Base-by-base conservation (phyloP, 2,329 filamentous ascomycete species). In the Lecanicillium sp. region DNA sequence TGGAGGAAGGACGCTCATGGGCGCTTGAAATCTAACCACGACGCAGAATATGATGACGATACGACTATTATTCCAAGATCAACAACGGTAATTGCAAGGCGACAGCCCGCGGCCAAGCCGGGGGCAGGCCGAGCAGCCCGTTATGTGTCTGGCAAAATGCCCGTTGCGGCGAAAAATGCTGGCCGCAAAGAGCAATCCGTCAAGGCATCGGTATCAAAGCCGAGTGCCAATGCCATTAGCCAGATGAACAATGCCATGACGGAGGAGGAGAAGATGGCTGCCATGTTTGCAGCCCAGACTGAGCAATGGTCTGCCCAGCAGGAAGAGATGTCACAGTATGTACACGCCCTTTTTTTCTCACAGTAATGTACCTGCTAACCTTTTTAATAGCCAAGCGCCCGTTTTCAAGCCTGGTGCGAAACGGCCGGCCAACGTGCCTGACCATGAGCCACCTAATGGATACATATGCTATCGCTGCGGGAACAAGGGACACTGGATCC, bases 401-500 rank as follows among this genome's bases (percentile, higher is more conserved):
- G 72, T 81, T 4, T 64, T 72, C 55, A 77, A 79, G 49, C 64
- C 71, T 17, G 75, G 75, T 11, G 56, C 63, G 34, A 92, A 92
- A 55, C 73, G 79, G 48, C 73, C 77, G 4, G 71, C 75, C 41
- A 85, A 86, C 47, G 84, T 94, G 19, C 92, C 92, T 4, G 89
- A 94, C 51, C 89, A 95, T 55, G 87, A 92, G 33, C 89, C 92
- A 3, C 92, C 92, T 1, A 84, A 85, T 38, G 89, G 89, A 38
- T 98, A 98, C 61, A 83, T 96, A 45, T 98, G 92, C 65, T 95
- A 96, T 59, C 83, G 92, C 36, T 98, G 92, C 62, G 85, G 88
- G 45, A 84, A 96, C 61, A 96, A 96, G 66, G 92, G 89, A n/a
- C 92, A 98, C 61, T 98, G 90, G 90, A 98, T 98, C 46, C 90